Percentiles rank a stretch among this genome's conserved stretches.
These are phyloP conservation scores for Fusarium denticulatum DNA, from an alignment of 2,329 filamentous ascomycete species.

Conservation along the genomic window DNA sequence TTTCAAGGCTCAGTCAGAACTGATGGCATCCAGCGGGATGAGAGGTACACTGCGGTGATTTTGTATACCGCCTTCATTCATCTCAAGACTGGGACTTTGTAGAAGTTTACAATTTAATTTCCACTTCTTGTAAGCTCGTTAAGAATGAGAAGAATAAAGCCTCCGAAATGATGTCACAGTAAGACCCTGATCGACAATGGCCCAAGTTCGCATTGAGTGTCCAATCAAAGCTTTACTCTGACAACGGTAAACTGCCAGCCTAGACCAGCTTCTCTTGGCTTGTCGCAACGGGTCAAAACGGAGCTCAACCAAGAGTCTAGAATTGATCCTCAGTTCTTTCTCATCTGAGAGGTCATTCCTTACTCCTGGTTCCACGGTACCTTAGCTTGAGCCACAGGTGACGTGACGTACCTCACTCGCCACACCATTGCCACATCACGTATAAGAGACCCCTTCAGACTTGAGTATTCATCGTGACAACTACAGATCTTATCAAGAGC, in stretches of 20 bases:
- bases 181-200: conserved; percentile 23
- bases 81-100: not conserved
- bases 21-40: not conserved
- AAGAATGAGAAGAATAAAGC: not conserved
- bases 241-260: not conserved
- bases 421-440: conserved; percentile 36
- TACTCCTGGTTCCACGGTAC: not conserved
- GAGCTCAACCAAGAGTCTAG: not conserved
- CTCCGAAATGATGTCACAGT: conserved; percentile 22
- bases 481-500: not conserved
- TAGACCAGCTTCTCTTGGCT: not conserved
- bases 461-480: not conserved
- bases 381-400: conserved; percentile 41
- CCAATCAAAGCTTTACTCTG: conserved; percentile 22
- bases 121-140: not conserved
- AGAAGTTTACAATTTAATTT: conserved; percentile 12
- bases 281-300: not conserved
- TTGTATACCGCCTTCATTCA: not conserved
- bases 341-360: not conserved
- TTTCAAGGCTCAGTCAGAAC: conserved; percentile 6
- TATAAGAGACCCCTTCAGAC: conserved; percentile 37
- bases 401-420: conserved; percentile 44
- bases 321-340: not conserved
- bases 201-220: not conserved
- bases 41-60: not conserved